These are phyloP conservation scores for Pleomassaria siparia DNA, from an alignment of 2,329 filamentous ascomycete species.

Conservation along the genomic window DNA sequence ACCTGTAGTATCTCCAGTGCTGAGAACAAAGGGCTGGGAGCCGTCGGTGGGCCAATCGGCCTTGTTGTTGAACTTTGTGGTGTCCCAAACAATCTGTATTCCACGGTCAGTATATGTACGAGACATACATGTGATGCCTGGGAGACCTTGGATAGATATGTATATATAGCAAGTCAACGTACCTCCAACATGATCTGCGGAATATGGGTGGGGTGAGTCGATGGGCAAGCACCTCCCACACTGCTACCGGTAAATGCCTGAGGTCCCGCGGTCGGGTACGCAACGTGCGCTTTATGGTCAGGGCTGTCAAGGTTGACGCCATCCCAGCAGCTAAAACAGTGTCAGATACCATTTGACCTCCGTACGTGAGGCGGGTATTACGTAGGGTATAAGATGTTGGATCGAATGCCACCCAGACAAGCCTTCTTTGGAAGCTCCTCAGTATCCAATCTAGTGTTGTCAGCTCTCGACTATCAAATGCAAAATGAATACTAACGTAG, in stretches of 20 bases:
- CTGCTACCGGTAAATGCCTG: constrained; percentile 24
- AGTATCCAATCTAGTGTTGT: constrained; percentile 13
- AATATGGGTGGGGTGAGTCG: constrained; percentile 48
- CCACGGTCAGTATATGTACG: neutral
- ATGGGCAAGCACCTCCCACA: constrained; percentile 42
- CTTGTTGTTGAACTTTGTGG: constrained; percentile 36
- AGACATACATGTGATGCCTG: too few relatives aligned
- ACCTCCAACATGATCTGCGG: constrained; percentile 51
- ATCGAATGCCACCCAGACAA: constrained; percentile 30
- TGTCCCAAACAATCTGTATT: constrained; percentile 47
- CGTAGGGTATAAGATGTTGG: constrained; percentile 33
- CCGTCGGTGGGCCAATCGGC: constrained; percentile 34
- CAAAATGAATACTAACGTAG: constrained; percentile 6
- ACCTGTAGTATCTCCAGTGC: constrained; percentile 24
- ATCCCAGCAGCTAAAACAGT: constrained; percentile 51
- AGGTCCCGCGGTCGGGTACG: constrained; percentile 42
- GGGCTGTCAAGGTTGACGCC: constrained; percentile 52
- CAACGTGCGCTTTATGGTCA: constrained; percentile 58
- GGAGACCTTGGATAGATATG: neutral
- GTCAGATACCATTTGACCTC: constrained; percentile 1
- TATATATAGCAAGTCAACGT: neutral
- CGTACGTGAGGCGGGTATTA: too few relatives aligned
- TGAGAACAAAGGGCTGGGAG: constrained; percentile 30
- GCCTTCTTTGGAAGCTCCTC: constrained; percentile 22
- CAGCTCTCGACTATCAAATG: neutral